These are phyloP conservation scores for Colletotrichum agaves DNA, from an alignment of 2,329 filamentous ascomycete genomes.

Conservation along the genomic window DNA sequence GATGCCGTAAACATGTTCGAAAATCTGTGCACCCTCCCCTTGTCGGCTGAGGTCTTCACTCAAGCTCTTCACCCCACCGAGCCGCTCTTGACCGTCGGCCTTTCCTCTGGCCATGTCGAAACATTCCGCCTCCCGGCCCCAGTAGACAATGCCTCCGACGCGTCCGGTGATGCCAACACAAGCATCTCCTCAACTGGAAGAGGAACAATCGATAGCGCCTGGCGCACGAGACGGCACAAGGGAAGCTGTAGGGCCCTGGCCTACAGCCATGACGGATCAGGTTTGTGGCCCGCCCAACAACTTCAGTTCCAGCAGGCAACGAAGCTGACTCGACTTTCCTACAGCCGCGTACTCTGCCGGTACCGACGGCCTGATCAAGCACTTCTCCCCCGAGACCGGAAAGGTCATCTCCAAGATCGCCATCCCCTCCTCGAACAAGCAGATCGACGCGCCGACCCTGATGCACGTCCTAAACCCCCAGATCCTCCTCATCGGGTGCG, in stretches of 20 bases:
- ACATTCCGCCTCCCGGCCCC: conserved; percentile 77
- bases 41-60: conserved; percentile 86
- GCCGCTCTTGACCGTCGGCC: conserved; percentile 86
- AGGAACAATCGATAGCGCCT: conserved; percentile 82
- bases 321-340: conserved; percentile 32
- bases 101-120: conserved; percentile 87
- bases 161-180: conserved; percentile 60
- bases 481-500: conserved; percentile 87
- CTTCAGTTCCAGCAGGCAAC: neutral
- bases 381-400: conserved; percentile 68
- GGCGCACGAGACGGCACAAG: conserved; percentile 91
- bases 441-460: conserved; percentile 79
- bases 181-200: conserved; percentile 70
- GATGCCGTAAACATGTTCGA: conserved; percentile 75
- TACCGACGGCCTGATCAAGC: conserved; percentile 67
- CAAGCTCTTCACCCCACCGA: conserved; percentile 87
- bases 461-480: conserved; percentile 88
- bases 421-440: conserved; percentile 69
- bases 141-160: conserved; percentile 59
- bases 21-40: conserved; percentile 88
- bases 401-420: conserved; percentile 84
- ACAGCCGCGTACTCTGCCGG: conserved; percentile 72
- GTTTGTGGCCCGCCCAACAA: conserved; percentile 58
- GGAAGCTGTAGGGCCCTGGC: conserved; percentile 87
- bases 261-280: conserved; percentile 81